These are phyloP conservation scores for Hypoxylon rickii DNA, from an alignment of 495 filamentous ascomycete species.

Conservation along the genomic window DNA sequence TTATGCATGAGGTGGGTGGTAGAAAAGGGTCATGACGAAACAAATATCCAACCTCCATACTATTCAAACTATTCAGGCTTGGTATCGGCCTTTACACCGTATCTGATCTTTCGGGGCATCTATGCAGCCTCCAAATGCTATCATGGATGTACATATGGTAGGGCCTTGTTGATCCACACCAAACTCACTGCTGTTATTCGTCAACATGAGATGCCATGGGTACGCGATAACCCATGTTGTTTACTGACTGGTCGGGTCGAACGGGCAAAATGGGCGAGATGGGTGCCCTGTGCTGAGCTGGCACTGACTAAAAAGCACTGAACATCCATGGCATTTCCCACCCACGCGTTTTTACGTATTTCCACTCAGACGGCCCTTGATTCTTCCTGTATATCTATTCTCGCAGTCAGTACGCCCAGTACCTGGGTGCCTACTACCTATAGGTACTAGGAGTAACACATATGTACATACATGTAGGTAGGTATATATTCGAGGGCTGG, in stretches of 20 bases:
- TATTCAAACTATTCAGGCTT: neutral
- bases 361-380: slow-evolving; percentile 10
- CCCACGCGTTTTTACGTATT: slow-evolving; percentile 31
- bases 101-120: slow-evolving; percentile 15
- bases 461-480: slow-evolving; percentile 6
- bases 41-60: slow-evolving; percentile 1
- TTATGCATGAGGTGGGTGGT: slow-evolving; percentile 9
- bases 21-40: slow-evolving; percentile 24
- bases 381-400: too few species aligned
- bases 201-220: slow-evolving; percentile 24
- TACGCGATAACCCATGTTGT: slow-evolving; percentile 34
- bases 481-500: too few species aligned
- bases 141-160: too few species aligned
- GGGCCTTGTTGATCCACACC: too few species aligned
- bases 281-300: slow-evolving; percentile 31
- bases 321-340: too few species aligned
- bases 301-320: slow-evolving; percentile 38
- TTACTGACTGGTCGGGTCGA: slow-evolving; percentile 21
- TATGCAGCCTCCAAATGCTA: too few species aligned
- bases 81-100: slow-evolving; percentile 13
- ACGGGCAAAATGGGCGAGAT: slow-evolving; percentile 26
- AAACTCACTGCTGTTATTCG: slow-evolving; percentile 28
- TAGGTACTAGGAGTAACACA: too few species aligned
- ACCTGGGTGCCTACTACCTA: too few species aligned
- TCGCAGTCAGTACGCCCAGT: too few species aligned